Evolutionary conservation across 345 rosid species (phyloP), one percentile per base, ranked within the genome.

Genomic region (Linum usitatissimum): DNA sequence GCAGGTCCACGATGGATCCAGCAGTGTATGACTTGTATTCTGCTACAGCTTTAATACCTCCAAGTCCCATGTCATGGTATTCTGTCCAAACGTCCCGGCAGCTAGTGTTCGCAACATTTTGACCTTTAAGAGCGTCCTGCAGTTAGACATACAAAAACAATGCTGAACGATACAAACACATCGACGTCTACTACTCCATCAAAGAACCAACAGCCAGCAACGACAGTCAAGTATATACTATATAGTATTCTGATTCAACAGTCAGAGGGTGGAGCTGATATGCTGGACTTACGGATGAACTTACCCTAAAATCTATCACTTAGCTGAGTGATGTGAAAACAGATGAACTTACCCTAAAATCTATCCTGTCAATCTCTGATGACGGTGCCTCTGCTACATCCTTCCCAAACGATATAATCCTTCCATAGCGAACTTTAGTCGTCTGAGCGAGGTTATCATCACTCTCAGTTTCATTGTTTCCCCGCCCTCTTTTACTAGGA

Each of bases 321-420:
- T 63, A 19, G 12, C 62, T 19, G 15, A 15, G 12, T 7, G 8
- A 53, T 59, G 7, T 9, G 9, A n/a, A 62, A 63, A 20, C 60
- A 48, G 18, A 62, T 7, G 61, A 74, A 61, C 62, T 71, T 79
- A 85, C 91, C 86, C 71, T 76, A 66, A 85, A 83, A 55, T 83
- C 84, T 6, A 71, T 64, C 67, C 80, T 76, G 55, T 83, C 73
- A 58, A 85, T 53, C 64, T 74, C 64, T 38, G 86, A 81, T 30
- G 86, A 79, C 68, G 71, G 83, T 59, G 48, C 55, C 23, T 63
- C 83, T 19, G 84, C 84, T 18, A 67, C 70, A 68, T 78, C 84
- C 71, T 81, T 83, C 61, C 88, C 83, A 62, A 85, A 85, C 55
- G 88, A 85, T 68, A 85, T 71, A 21, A 85, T 55, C 76, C 91